A percentile compares a stretch with the other conserved stretches of the same genome.
Evolutionary conservation across 257 asterid genomes (phyloP).

Genomic region (Misopates orontium): DNA sequence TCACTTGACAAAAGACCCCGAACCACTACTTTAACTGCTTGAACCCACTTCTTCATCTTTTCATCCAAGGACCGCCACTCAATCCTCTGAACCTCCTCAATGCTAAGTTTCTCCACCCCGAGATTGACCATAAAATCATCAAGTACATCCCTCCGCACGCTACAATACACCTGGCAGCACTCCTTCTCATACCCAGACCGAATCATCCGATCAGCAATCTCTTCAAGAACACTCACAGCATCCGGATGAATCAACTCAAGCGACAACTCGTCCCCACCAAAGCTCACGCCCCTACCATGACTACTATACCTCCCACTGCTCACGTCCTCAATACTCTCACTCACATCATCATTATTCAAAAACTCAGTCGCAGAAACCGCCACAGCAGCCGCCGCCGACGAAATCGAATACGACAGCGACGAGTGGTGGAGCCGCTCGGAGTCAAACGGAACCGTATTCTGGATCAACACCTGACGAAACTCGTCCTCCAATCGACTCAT

Average conservation of each 20-base stretch:
- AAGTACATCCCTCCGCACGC: conserved; percentile 80
- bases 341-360: conserved; percentile 37
- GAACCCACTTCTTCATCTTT: conserved; percentile 94
- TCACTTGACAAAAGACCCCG: conserved; percentile 69
- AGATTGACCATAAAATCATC: conserved; percentile 79
- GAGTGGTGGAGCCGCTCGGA: conserved; percentile 68
- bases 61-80: conserved; percentile 79
- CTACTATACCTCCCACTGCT: conserved; percentile 72
- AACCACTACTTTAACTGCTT: conserved; percentile 71
- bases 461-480: conserved; percentile 64
- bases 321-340: conserved; percentile 46
- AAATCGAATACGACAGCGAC: conserved; percentile 32
- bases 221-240: conserved; percentile 63
- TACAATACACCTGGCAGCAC: conserved; percentile 86
- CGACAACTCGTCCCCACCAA: conserved; percentile 65
- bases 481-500: conserved; percentile 90
- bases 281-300: conserved; percentile 56
- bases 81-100: conserved; percentile 95
- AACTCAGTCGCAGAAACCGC: conserved; percentile 63
- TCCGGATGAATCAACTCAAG: conserved; percentile 73
- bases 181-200: conserved; percentile 91
- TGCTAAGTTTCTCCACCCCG: conserved; percentile 85
- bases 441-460: conserved; percentile 65
- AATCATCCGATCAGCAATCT: conserved; percentile 87
- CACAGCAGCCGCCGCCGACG: conserved; percentile 56